phyloP scores from a whole-genome alignment of 371 early-diverging fungal species.

The Mucor mucedo region DNA sequence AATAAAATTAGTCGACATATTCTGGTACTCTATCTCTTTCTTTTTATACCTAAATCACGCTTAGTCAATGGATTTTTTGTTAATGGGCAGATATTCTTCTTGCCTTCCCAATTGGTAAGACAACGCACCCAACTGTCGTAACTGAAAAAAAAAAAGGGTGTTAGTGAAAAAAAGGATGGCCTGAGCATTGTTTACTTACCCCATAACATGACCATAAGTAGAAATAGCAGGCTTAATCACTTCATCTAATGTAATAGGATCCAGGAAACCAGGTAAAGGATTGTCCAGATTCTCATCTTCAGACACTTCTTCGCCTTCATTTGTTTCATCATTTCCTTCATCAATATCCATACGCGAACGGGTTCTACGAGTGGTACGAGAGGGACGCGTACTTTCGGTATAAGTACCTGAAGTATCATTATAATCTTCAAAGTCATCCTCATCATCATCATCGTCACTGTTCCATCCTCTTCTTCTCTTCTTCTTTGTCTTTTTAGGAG shows the following conservation, averaged over 20 bases:
- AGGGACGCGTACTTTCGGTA: slow-evolving; percentile 50
- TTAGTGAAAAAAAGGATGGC: too few species aligned
- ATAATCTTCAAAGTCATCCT: slow-evolving; percentile 59
- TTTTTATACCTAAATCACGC: slow-evolving; percentile 71
- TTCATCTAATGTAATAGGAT: slow-evolving; percentile 92
- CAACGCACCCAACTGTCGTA: slow-evolving; percentile 95
- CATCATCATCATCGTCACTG: slow-evolving; percentile 57
- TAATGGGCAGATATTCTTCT: slow-evolving; percentile 89
- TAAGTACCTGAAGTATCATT: slow-evolving; percentile 72
- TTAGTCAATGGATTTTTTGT: slow-evolving; percentile 92
- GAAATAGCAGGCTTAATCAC: slow-evolving; percentile 94
- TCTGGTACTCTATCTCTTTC: too few species aligned
- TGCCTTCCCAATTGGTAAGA: slow-evolving; percentile 77
- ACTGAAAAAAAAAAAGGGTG: slow-evolving; percentile 15
- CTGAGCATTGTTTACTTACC: slow-evolving; percentile 42
- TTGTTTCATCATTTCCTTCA: slow-evolving; percentile 8
- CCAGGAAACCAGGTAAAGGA: slow-evolving; percentile 90
- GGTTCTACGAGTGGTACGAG: slow-evolving; percentile 29
- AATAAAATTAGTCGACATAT: background rate
- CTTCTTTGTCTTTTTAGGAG: slow-evolving; percentile 27
- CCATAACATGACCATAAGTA: slow-evolving; percentile 96
- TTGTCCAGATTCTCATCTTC: slow-evolving; percentile 60
- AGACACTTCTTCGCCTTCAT: slow-evolving; percentile 23
- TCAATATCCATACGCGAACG: slow-evolving; percentile 16
- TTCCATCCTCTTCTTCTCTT: slow-evolving; percentile 31